phyloP scores from a whole-genome alignment of 768 basidiomycete genomes.

The Mycena rosella region DNA sequence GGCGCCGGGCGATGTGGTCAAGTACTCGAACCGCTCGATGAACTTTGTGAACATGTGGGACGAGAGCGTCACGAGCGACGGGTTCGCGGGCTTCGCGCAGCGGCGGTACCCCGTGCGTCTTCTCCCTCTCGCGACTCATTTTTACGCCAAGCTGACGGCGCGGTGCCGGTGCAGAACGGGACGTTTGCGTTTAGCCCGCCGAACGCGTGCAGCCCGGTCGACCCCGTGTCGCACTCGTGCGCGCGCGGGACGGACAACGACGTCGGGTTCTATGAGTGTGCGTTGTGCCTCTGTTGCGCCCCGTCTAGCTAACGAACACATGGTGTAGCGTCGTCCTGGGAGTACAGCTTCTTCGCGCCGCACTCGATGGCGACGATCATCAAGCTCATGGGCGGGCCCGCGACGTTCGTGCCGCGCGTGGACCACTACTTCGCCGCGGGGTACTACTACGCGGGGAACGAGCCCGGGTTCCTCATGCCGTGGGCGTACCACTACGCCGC shows the following conservation, averaged over 20 bases:
- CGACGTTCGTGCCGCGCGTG: constrained; percentile 57
- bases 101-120: constrained; percentile 55
- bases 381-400: constrained; percentile 60
- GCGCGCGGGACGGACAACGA: constrained; percentile 63
- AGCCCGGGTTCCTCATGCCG: constrained; percentile 62
- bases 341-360: constrained; percentile 66
- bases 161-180: constrained; percentile 56
- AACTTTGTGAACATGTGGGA: constrained; percentile 67
- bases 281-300: constrained; percentile 24
- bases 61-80: constrained; percentile 57
- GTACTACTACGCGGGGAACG: constrained; percentile 63
- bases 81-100: constrained; percentile 63
- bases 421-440: constrained; percentile 60
- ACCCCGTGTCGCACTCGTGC: constrained; percentile 61
- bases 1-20: constrained; percentile 51
- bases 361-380: constrained; percentile 64
- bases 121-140: not conserved
- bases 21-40: constrained; percentile 64
- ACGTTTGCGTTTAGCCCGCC: constrained; percentile 64
- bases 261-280: constrained; percentile 67
- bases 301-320: not conserved
- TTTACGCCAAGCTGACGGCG: not conserved
- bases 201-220: constrained; percentile 63
- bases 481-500: constrained; percentile 65
- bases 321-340: constrained; percentile 62